A percentile compares a stretch with the other conserved stretches of the same genome.
Evolutionary conservation across 129 eudicot genomes (phyloP).

Genomic region (Artemisia annua): DNA sequence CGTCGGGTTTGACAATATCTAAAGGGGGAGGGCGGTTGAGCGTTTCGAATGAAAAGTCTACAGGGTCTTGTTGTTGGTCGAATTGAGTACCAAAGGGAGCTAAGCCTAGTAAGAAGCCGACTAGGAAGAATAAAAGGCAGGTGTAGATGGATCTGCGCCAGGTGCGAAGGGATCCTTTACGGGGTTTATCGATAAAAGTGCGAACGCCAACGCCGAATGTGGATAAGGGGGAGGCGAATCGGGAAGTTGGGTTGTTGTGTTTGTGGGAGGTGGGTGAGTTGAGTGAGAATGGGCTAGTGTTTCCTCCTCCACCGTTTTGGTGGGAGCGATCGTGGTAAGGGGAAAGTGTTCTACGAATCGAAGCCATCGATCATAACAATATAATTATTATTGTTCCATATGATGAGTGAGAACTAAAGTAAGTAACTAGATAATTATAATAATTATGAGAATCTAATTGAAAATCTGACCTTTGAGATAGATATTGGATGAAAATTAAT

Average conservation of each 20-base stretch:
- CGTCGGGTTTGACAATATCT: slow-evolving; percentile 30
- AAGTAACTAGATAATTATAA: too few species aligned
- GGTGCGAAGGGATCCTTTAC: slow-evolving; percentile 30
- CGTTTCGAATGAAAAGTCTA: slow-evolving; percentile 45
- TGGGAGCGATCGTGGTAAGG: slow-evolving; percentile 75
- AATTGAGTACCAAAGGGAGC: slow-evolving; percentile 49
- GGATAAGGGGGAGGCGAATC: slow-evolving; percentile 41
- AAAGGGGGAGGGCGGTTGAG: slow-evolving; percentile 34
- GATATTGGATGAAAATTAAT: too few species aligned
- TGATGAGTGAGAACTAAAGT: too few species aligned
- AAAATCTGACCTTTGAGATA: too few species aligned
- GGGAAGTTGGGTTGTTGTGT: slow-evolving; percentile 30
- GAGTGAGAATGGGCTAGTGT: slow-evolving; percentile 45
- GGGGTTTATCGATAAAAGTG: slow-evolving; percentile 36
- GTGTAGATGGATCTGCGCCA: slow-evolving; percentile 42
- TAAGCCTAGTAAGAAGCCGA: slow-evolving; percentile 76
- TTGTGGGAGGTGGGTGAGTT: slow-evolving; percentile 59
- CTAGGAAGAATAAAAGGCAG: slow-evolving; percentile 34
- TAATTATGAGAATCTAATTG: too few species aligned
- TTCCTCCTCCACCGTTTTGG: slow-evolving; percentile 47
- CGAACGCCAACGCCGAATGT: slow-evolving; percentile 36
- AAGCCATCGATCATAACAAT: slow-evolving; percentile 56
- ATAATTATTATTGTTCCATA: too few species aligned
- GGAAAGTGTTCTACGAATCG: slow-evolving; percentile 84
- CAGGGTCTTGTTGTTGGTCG: too few species aligned